Conservation (phyloP, 2,329 filamentous ascomycete genomes). For the Annulohypoxylon truncatum region DNA sequence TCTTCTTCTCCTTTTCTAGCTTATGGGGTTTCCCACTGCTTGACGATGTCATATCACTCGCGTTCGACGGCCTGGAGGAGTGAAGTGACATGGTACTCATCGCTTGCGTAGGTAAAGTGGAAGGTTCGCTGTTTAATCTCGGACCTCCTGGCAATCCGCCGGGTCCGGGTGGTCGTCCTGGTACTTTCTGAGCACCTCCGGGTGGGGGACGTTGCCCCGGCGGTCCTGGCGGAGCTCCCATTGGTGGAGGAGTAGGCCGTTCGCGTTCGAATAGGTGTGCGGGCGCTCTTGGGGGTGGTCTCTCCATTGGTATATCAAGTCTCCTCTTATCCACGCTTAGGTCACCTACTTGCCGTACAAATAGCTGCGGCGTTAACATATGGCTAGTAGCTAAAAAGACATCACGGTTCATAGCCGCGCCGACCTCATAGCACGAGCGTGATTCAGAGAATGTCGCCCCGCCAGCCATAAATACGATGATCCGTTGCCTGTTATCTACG, state of each 20-base stretch:
- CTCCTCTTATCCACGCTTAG: slow-evolving; percentile 79
- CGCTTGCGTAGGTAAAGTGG: slow-evolving; percentile 62
- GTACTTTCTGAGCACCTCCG: slow-evolving; percentile 46
- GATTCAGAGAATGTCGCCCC: slow-evolving; percentile 94
- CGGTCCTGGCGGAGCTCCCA: slow-evolving; percentile 46
- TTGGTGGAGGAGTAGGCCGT: slow-evolving; percentile 65
- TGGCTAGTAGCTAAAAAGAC: slow-evolving; percentile 91
- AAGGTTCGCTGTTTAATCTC: slow-evolving; percentile 42
- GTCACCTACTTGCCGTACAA: slow-evolving; percentile 84
- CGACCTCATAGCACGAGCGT: slow-evolving; percentile 88
- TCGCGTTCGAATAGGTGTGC: slow-evolving; percentile 89
- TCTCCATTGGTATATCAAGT: slow-evolving; percentile 83
- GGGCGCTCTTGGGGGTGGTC: slow-evolving; percentile 83
- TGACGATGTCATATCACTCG: slow-evolving; percentile 35
- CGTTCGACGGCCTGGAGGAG: slow-evolving; percentile 43
- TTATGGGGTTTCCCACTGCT: slow-evolving; percentile 59
- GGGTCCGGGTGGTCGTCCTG: slow-evolving; percentile 47
- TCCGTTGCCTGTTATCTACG: slow-evolving; percentile 85
- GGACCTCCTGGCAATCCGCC: slow-evolving; percentile 54
- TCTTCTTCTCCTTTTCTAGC: slow-evolving; percentile 69
- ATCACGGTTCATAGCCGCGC: slow-evolving; percentile 77
- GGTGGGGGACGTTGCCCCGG: slow-evolving; percentile 45
- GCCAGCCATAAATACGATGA: slow-evolving; percentile 95
- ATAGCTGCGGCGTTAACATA: slow-evolving; percentile 88
- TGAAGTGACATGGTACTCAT: slow-evolving; percentile 67